Base-by-base conservation (phyloP, 2,329 filamentous ascomycete genomes). In the Colletotrichum sp. region DNA sequence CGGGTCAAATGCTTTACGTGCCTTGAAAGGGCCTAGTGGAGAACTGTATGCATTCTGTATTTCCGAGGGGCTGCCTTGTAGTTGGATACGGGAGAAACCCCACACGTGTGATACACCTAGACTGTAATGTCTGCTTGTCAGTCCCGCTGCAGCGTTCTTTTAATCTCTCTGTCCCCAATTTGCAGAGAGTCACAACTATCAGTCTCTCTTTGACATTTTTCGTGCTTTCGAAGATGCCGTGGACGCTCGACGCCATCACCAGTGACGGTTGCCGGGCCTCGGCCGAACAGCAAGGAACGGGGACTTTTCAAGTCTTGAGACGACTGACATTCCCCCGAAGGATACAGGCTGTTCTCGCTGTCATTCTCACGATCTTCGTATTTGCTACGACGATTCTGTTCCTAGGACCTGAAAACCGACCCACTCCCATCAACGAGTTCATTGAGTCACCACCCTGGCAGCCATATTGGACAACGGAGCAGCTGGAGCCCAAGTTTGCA, bases 401-500 rank as follows among this genome's bases (percentile, higher is more conserved):
- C 21, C n/a, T 65, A 12, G 18, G 11, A 15, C 62, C 62, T 1
- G 27, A 34, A 16, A 18, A 4, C 13, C 21, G 21, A 51, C 38
- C 38, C 12, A 12, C 62, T 16, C 16, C 27, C 7, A 29, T 65
- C 16, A 65, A 31, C 16, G 12, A 65, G n/a, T 15, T 55, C 2
- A 36, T 57, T 31, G n/a, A 34, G 18, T n/a, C 27, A 6, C n/a
- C 36, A 3, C 18, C 38, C 6, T 66, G 47, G 67, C 43, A 29
- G 13, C 67, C 67, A 29, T n/a, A 57, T 27, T 69, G 43, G 59
- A 69, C 58, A 34, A 69, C 67, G 3, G 58, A 69, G n/a, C 36
- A 62, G 3, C 36, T 54, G 3, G 38, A 51, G 6, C 57, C 80
- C 4, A 79, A 78, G 63, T 88, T 84, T 70, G 87, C 87, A 1